Evolutionary conservation across 2,329 filamentous ascomycete genomes (phyloP), one percentile per base, ranked within the genome.

Genomic region (Fusarium duplospermum): DNA sequence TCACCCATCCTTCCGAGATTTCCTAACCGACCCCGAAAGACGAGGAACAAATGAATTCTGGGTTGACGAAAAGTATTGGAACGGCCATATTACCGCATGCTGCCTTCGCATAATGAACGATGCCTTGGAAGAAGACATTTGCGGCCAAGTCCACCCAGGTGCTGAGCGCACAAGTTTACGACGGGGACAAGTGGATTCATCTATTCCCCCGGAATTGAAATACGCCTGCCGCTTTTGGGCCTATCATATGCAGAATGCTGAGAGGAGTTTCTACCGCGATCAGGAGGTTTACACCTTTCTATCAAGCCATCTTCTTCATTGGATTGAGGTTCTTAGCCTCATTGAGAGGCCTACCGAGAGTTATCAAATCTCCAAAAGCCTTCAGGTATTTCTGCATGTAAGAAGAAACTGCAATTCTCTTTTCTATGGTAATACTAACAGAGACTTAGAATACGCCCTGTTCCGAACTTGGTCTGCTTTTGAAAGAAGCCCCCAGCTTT

Each of bases 1-100:
- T 4, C 83, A 85, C 62, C 67, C 80, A 8, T 84, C 83, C 0
- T 85, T 85, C 52, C 79, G 80, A 4, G 82, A 85, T 66, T 84
- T 83, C 69, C 81, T 85, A 13, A 35, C 83, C 11, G 76, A 83
- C 4, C 54, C 63, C 0, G 20, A 60, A 1, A 52, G 22, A 2
- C 6, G 4, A 8, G 59, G 77, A 40, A 80, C 73, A 65, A 67
- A 75, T 14, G 67, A 61, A 4, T 84, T 86, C 71, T 81, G 81
- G 80, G 75, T 85, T 45, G 74, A 86, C 24, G 81, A 84, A 67
- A 73, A 67, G 57, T 18, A 52, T 72, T 20, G 73, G 78, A 24
- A 52, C 24, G 5, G 47, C 78, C 70, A 62, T 4, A 65, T 85
- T 1, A 81, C 82, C 0, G 63, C 40, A 18, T 31, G 74, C n/a